Evolutionary conservation across 2,329 filamentous ascomycete species (phyloP).

Genomic region (Fusarium haematococcum): DNA sequence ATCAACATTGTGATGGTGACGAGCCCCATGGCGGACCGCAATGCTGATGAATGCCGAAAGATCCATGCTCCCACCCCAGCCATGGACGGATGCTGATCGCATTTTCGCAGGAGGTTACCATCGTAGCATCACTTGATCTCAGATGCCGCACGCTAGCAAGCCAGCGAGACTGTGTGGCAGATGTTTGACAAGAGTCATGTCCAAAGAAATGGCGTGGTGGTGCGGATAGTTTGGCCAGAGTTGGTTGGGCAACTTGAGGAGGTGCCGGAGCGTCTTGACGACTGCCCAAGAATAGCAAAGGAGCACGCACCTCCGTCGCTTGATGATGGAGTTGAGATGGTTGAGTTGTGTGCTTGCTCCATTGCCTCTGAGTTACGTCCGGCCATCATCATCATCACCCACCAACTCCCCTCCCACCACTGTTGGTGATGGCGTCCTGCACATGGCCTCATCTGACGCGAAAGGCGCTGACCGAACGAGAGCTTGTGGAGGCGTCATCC

Average conservation of each 20-base stretch:
- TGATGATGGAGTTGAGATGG: constrained; percentile 8
- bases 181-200: constrained; percentile 36
- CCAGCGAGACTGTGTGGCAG: constrained; percentile 18
- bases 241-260: constrained; percentile 9
- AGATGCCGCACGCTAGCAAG: constrained; percentile 32
- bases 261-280: constrained; percentile 5
- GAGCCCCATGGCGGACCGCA: constrained; percentile 13
- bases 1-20: background rate
- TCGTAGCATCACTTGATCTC: constrained; percentile 41
- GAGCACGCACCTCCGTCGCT: background rate
- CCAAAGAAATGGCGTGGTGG: constrained; percentile 20
- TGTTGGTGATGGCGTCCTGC: constrained; percentile 22
- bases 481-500: constrained; percentile 5
- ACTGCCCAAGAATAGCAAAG: constrained; percentile 5
- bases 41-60: constrained; percentile 15
- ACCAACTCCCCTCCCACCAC: background rate
- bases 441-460: constrained; percentile 30
- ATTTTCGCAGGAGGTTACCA: constrained; percentile 20
- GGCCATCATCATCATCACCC: constrained; percentile 22
- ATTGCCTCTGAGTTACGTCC: constrained; percentile 19
- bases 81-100: constrained; percentile 28
- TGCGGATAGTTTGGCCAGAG: constrained; percentile 8
- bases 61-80: constrained; percentile 18
- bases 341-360: constrained; percentile 8
- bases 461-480: constrained; percentile 13